phyloP scores from a whole-genome alignment of 768 basidiomycete genomes.

The Xanthoconium purpureum region DNA sequence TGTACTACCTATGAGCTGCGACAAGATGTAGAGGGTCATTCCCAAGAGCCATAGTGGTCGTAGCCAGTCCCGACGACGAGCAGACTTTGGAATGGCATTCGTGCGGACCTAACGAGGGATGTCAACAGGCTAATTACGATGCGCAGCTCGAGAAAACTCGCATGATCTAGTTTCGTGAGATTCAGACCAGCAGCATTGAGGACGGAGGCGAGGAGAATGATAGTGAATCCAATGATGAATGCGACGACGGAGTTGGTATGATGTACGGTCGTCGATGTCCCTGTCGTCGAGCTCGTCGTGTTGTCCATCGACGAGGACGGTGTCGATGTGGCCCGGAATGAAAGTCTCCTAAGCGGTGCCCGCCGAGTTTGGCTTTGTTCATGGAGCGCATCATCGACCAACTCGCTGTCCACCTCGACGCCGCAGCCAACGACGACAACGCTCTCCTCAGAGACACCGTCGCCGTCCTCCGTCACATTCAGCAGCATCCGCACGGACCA shows the following conservation, averaged over 20 bases:
- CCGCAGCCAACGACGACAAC: slow-evolving; percentile 4
- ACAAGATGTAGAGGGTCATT: slow-evolving; percentile 90
- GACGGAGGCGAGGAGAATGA: slow-evolving; percentile 80
- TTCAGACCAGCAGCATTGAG: slow-evolving; percentile 92
- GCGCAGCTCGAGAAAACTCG: slow-evolving; percentile 33
- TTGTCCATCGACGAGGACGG: slow-evolving; percentile 19
- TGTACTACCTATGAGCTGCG: slow-evolving; percentile 84
- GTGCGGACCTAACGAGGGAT: slow-evolving; percentile 56
- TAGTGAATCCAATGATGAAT: slow-evolving; percentile 83
- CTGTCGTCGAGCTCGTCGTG: slow-evolving; percentile 20
- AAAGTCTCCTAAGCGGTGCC: slow-evolving; percentile 20
- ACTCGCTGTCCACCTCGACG: slow-evolving; percentile 16
- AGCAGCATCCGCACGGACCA: slow-evolving; percentile 20
- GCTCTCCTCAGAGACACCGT: slow-evolving; percentile 24
- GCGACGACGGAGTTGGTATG: slow-evolving; percentile 58
- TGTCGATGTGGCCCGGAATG: background rate
- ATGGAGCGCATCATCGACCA: slow-evolving; percentile 31
- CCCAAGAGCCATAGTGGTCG: slow-evolving; percentile 88
- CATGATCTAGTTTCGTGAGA: slow-evolving; percentile 91
- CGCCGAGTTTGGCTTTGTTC: background rate
- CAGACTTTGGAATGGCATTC: slow-evolving; percentile 69
- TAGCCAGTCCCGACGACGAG: slow-evolving; percentile 72
- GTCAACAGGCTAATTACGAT: background rate
- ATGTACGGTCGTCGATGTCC: slow-evolving; percentile 25
- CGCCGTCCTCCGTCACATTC: slow-evolving; percentile 16